Base-by-base conservation (phyloP, 2,329 filamentous ascomycete genomes). In the Penicillium hordei region DNA sequence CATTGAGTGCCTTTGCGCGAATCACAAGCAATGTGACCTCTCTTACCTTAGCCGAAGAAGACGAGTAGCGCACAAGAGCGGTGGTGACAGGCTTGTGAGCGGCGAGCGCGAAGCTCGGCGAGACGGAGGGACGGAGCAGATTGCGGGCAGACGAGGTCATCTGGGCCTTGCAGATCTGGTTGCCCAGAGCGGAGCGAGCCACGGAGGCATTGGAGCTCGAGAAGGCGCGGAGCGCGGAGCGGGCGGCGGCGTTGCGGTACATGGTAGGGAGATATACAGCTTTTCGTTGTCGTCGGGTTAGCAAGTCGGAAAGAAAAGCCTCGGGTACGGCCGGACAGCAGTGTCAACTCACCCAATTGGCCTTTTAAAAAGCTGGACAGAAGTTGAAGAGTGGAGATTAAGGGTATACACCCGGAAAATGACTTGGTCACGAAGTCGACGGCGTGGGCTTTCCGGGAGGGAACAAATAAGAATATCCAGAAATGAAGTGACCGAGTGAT, bases 11-110 rank as follows among this genome's bases (percentile, higher is more conserved):
- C 1, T 23, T 31, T 17, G 17, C 19, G 44, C n/a, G 48, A 44
- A 40, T 45, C n/a, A 33, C 21, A n/a, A 15, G 3, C 17, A 19
- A 34, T 31, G n/a, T 29, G 10, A 10, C 45, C 17, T 45, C 29
- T 55, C 63, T 65, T 88, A 92, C 42, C 79, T 79, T 23, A 75
- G 74, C 55, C 17, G 70, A 66, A 33, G 70, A 72, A 38, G 75
- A 76, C 31, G 77, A 73, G 70, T 81, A 78, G 62, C 80, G 81
- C 64, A 82, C 75, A 44, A 82, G 74, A 45, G 79, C 76, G 43
- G 76, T 79, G 61, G 76, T 78, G 36, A 79, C 70, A 42, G 80
- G 78, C 69, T 78, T 77, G 68, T 73, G 75, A 64, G 72, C 64
- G 57, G 76, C 70, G 57, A 81, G 69, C 62, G 78, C 74, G 59